These are phyloP conservation scores for Suhomyces sp. DNA, from an alignment of 805 yeast genomes.

Conservation along the genomic window DNA sequence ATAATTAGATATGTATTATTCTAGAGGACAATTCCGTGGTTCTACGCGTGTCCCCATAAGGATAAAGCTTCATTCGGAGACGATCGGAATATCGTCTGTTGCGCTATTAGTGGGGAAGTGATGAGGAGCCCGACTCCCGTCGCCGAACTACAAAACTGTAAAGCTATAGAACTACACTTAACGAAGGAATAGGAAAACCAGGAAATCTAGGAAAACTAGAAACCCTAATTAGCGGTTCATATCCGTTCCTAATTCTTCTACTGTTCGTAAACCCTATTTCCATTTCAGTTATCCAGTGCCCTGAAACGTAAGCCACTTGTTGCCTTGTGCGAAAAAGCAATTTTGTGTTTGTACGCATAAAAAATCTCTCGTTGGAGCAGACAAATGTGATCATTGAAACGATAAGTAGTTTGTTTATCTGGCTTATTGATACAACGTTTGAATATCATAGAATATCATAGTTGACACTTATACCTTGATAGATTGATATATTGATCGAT, in stretches of 20 bases:
- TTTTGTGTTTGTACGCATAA: slow-evolving; percentile 2
- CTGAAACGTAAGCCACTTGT: not conserved
- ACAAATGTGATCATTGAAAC: not conserved
- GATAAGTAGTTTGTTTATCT: not conserved
- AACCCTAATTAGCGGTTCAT: no score
- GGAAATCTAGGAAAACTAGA: no score
- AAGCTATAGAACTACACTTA: no score
- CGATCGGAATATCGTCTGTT: not conserved
- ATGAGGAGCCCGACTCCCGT: no score
- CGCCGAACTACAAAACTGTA: no score
- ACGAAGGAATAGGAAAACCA: no score
- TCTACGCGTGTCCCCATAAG: not conserved
- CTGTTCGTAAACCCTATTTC: no score
- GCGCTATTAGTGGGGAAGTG: not conserved
- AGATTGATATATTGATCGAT: not conserved
- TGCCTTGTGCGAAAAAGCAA: not conserved
- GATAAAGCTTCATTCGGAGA: not conserved
- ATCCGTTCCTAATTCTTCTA: no score
- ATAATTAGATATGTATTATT: no score
- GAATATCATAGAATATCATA: no score
- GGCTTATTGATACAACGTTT: not conserved
- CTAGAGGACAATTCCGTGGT: no score
- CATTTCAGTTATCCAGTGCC: no score
- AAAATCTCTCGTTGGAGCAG: slow-evolving; percentile 1
- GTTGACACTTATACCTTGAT: not conserved